Evolutionary conservation across 345 rosid species (phyloP).

Genomic region (Moricandia arvensis): DNA sequence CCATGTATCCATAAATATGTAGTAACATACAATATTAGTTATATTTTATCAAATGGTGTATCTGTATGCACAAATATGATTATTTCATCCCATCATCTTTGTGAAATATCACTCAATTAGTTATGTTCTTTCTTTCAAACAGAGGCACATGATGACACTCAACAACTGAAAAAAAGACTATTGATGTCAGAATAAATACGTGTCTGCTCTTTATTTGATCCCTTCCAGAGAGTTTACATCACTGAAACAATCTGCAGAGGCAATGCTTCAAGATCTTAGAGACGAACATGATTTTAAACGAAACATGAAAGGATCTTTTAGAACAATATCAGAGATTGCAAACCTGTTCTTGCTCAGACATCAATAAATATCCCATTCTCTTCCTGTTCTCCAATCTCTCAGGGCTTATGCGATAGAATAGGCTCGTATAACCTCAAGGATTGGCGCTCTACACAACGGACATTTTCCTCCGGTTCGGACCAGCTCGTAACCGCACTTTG

Average conservation of each 20-base stretch:
- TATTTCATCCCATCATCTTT: neutral
- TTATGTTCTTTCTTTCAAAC: neutral
- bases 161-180: neutral
- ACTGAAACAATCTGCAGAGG: neutral
- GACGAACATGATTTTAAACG: neutral
- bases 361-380: neutral
- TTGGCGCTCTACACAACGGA: constrained; percentile 11
- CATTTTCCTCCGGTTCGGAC: constrained; percentile 1
- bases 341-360: constrained; percentile 6
- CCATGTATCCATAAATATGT: neutral
- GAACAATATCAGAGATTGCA: neutral
- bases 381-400: neutral
- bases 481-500: constrained; percentile 7
- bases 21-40: neutral
- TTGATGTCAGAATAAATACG: neutral
- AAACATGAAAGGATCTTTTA: too few relatives aligned
- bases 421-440: constrained; percentile 9
- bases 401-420: neutral
- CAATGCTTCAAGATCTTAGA: neutral
- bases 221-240: neutral
- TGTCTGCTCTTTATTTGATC: neutral
- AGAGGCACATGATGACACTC: neutral
- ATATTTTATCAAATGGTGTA: neutral
- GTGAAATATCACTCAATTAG: neutral
- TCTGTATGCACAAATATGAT: neutral